phyloP scores from a whole-genome alignment of 2,329 filamentous ascomycete species.

The Fusarium hainanense region DNA sequence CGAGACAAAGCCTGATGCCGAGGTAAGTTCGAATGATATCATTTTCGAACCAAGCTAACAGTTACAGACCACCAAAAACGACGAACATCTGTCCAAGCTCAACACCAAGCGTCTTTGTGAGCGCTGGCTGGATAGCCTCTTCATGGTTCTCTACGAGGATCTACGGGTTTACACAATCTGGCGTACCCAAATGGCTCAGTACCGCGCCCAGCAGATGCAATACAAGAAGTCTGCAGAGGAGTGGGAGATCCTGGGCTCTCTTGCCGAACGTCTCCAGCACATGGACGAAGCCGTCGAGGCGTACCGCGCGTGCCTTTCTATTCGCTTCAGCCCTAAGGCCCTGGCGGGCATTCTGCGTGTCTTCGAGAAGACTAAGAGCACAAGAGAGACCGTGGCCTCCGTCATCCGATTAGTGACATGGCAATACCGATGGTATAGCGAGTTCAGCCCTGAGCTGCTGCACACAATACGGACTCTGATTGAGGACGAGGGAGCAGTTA shows the following conservation, averaged over 20 bases:
- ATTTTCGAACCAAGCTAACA: conserved; percentile 32
- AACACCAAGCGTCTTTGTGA: conserved; percentile 98
- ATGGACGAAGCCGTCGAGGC: conserved; percentile 91
- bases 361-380: conserved; percentile 82
- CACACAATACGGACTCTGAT: conserved; percentile 91
- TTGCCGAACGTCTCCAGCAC: conserved; percentile 94
- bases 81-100: conserved; percentile 85
- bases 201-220: conserved; percentile 89
- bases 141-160: conserved; percentile 99
- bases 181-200: conserved; percentile 97
- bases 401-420: conserved; percentile 93
- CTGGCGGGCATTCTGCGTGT: conserved; percentile 85
- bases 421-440: conserved; percentile 99
- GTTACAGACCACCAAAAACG: conserved; percentile 68
- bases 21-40: conserved; percentile 60
- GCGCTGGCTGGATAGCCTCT: conserved; percentile 96
- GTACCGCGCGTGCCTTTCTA: conserved; percentile 86
- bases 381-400: conserved; percentile 82
- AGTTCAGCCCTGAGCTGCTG: conserved; percentile 94
- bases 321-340: conserved; percentile 93
- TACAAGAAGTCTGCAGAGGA: conserved; percentile 98
- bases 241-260: conserved; percentile 95
- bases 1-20: conserved; percentile 76
- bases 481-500: conserved; percentile 96
- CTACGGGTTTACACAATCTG: conserved; percentile 98